Evolutionary conservation across 495 filamentous ascomycete genomes (phyloP).

Genomic region (Podospora pseudoanserina): DNA sequence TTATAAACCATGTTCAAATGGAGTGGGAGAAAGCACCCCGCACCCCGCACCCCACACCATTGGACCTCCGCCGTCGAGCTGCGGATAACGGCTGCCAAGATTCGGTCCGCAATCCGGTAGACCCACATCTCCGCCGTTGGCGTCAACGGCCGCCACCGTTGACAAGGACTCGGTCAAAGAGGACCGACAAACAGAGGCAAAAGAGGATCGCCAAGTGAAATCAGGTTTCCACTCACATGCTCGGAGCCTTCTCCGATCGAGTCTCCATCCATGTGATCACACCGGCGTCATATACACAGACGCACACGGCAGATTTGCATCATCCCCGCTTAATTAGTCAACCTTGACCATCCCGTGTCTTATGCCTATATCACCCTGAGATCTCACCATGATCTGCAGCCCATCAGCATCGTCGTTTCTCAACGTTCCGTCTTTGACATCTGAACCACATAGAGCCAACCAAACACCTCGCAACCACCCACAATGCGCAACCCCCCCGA

Average conservation of each 20-base stretch:
- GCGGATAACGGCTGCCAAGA: not conserved
- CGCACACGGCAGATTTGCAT: constrained; percentile 1
- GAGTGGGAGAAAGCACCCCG: too few relatives aligned
- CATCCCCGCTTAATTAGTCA: constrained; percentile 2
- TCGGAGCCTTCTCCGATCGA: not conserved
- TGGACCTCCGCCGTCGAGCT: too few relatives aligned
- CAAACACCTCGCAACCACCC: not conserved
- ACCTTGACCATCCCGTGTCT: not conserved
- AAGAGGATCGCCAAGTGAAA: not conserved
- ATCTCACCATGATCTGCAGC: not conserved
- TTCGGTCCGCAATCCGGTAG: not conserved
- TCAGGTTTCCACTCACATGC: not conserved
- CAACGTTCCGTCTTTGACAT: not conserved
- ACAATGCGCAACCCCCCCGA: constrained; percentile 11
- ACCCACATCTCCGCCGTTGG: not conserved
- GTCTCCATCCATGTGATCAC: not conserved
- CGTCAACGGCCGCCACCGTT: not conserved
- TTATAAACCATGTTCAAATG: too few relatives aligned
- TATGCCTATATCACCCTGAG: not conserved
- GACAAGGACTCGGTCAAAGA: not conserved
- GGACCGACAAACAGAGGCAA: not conserved
- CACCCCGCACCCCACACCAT: not conserved
- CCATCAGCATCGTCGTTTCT: not conserved
- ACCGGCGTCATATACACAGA: not conserved
- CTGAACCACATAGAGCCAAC: not conserved